These are phyloP conservation scores for Salisapilia sapeloensis DNA, from an alignment of 352 stramenopile genomes.

Conservation along the genomic window DNA sequence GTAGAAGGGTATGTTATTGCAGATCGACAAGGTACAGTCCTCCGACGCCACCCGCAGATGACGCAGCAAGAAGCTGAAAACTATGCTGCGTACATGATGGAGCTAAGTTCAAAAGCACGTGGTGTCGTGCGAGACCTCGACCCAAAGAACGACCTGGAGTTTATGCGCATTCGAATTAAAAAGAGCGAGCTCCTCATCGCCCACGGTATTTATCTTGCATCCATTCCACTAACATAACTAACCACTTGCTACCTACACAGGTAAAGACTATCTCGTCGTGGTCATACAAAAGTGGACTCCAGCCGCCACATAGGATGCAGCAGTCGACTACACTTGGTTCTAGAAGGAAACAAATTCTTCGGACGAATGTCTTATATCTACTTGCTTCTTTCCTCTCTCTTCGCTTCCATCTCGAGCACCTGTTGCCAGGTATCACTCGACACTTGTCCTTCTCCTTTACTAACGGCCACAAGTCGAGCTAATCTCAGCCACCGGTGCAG, in stretches of 20 bases:
- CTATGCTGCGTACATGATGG: conserved; percentile 85
- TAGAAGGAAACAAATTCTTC: conserved; percentile 1
- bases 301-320: too few species aligned
- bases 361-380: neutral
- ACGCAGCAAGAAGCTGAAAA: conserved; percentile 79
- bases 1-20: conserved; percentile 92
- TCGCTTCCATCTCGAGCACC: conserved; percentile 35
- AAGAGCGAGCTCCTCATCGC: conserved; percentile 88
- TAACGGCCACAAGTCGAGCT: conserved; percentile 49
- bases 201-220: conserved; percentile 26
- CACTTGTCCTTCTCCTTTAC: conserved; percentile 30
- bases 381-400: conserved; percentile 13
- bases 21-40: conserved; percentile 78
- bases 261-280: conserved; percentile 88
- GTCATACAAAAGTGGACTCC: conserved; percentile 89
- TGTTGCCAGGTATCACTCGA: conserved; percentile 26
- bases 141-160: conserved; percentile 89
- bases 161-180: conserved; percentile 86
- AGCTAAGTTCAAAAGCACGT: conserved; percentile 79
- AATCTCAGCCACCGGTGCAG: conserved; percentile 62
- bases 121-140: conserved; percentile 90
- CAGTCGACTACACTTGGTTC: neutral
- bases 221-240: neutral
- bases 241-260: conserved; percentile 12
- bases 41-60: conserved; percentile 84